Percentiles rank a stretch among this genome's conserved stretches.
Conservation (phyloP, 306 rosid species). For the Quercus parvula region DNA sequence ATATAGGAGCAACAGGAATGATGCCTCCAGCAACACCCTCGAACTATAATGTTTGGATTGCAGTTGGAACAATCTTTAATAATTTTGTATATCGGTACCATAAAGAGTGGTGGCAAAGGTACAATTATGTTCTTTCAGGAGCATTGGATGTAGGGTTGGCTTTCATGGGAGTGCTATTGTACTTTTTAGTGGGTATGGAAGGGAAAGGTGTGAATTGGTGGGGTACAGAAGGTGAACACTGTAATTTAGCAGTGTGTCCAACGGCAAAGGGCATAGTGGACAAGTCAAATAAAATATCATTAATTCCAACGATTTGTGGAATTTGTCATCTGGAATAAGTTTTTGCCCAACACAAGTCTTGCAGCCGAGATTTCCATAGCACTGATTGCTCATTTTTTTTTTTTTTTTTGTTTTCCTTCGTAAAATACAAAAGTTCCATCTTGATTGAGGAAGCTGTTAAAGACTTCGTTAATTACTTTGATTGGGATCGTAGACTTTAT, state of each 20-base stretch:
- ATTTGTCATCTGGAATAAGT: too few species aligned
- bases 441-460: too few species aligned
- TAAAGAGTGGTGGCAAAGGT: constrained; percentile 86
- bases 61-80: constrained; percentile 66
- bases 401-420: too few species aligned
- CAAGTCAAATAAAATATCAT: too few species aligned
- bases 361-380: too few species aligned
- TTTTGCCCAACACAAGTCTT: too few species aligned
- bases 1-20: constrained; percentile 55
- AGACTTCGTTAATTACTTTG: too few species aligned
- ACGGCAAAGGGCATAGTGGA: constrained; percentile 34
- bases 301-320: too few species aligned
- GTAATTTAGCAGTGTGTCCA: constrained; percentile 60
- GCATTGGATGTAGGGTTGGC: constrained; percentile 85
- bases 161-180: constrained; percentile 66
- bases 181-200: constrained; percentile 55
- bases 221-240: constrained; percentile 69
- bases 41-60: constrained; percentile 75
- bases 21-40: constrained; percentile 79
- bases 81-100: constrained; percentile 63
- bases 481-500: constrained; percentile 5
- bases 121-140: constrained; percentile 71
- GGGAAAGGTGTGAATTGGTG: constrained; percentile 52
- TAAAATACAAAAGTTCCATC: too few species aligned
- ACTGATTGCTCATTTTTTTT: too few species aligned